phyloP scores from a whole-genome alignment of 2,329 filamentous ascomycete genomes.

The Ophiostoma populinum region DNA sequence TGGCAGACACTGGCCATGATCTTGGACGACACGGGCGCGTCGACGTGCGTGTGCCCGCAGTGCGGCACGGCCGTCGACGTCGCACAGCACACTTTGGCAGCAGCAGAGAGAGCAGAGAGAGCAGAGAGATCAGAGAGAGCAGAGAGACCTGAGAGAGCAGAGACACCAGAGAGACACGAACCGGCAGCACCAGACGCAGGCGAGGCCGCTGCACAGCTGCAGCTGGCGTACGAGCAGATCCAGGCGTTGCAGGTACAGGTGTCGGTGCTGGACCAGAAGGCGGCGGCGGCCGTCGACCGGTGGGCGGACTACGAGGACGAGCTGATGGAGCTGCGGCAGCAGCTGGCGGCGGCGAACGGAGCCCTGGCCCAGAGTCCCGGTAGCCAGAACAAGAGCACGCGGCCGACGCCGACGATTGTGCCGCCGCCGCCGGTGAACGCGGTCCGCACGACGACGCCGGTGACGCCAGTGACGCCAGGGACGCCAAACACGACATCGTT shows the following conservation, averaged over 20 bases:
- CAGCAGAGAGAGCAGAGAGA: no score
- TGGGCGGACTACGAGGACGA: slow-evolving; percentile 73
- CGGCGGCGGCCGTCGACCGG: slow-evolving; percentile 43
- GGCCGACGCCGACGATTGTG: slow-evolving; percentile 12
- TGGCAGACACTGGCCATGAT: no score
- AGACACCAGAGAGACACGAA: no score
- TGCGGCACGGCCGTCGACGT: slow-evolving; percentile 8
- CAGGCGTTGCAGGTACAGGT: slow-evolving; percentile 56
- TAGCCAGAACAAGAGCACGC: no score
- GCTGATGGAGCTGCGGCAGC: slow-evolving; percentile 37
- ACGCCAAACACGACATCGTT: slow-evolving; percentile 23
- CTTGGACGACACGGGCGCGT: not conserved
- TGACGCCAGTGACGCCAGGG: slow-evolving; percentile 15
- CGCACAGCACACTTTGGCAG: no score
- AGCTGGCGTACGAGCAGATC: slow-evolving; percentile 41
- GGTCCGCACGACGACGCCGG: slow-evolving; percentile 13
- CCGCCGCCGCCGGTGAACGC: slow-evolving; percentile 13
- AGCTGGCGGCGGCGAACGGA: slow-evolving; percentile 10
- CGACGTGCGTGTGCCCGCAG: slow-evolving; percentile 8
- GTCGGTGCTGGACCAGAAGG: slow-evolving; percentile 51
- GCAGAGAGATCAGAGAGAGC: no score
- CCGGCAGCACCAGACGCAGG: not conserved
- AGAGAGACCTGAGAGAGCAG: no score
- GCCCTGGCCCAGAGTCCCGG: no score
- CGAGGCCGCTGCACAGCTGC: slow-evolving; percentile 20